Base-by-base conservation (phyloP, 2,329 filamentous ascomycete species). In the Rutstroemia sydowiana region DNA sequence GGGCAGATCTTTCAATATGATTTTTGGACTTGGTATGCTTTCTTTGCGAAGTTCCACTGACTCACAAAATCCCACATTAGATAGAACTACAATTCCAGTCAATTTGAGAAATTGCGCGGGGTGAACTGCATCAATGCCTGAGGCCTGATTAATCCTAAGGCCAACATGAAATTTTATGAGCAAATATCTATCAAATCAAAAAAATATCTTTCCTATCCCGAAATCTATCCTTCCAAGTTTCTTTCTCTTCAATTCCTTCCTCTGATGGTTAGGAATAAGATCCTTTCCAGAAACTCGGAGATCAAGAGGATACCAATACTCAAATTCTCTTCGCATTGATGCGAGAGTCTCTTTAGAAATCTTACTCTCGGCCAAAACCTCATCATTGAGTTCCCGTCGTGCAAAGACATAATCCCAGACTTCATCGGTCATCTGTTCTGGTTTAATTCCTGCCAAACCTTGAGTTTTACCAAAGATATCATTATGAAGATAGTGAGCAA, bases 371-470 rank as follows among this genome's bases (percentile, higher is more conserved):
- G 72, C 67, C 45, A 84, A 68, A 34, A 88, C 72, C 14, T 85
- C 81, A 26, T 91, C 79, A 56, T 75, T 77, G 51, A 85, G 69
- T 45, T 89, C 84, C 16, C 82, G 81, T 52, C 88, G 82, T 66
- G 81, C 85, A 73, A 97, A 96, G 60, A 97, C 74, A 67, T 95
- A 96, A 70, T 98, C 92, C 90, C 91, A 98, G 43, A 95, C 88
- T 62, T 95, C 89, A 59, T 96, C 91, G 8, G 79, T 89, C 85
- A 97, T 91, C 70, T 96, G 89, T 53, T 93, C 88, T 1, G 89
- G 75, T 40, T 77, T 79, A 59, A 97, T 78, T 57, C 85, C 80
- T 48, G 83, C 63, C 31, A 78, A 65, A 57, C 88, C 90, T 59
- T 79, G 77, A 42, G 81, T 77, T 61, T 82, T 81, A 48, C 93